Evolutionary conservation across 257 asterid species (phyloP).

Genomic region (Echites panduratus): DNA sequence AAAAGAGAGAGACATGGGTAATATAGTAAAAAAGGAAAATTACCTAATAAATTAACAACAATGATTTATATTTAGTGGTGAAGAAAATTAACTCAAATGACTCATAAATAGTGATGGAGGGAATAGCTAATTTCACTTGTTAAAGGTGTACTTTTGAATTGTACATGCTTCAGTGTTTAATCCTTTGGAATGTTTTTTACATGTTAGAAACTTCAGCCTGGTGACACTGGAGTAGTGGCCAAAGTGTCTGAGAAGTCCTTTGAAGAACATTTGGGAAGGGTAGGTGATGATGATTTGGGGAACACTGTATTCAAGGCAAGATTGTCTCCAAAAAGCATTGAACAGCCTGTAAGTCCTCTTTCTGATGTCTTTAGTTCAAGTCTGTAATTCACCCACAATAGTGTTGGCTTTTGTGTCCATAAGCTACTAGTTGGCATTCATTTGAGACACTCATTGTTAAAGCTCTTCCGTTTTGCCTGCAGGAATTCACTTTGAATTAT

Average conservation of each 20-base stretch:
- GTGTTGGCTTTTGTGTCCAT: not conserved
- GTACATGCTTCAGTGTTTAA: not conserved
- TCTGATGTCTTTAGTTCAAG: not conserved
- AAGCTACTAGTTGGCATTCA: not conserved
- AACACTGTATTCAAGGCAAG: conserved; percentile 18
- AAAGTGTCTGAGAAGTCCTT: conserved; percentile 28
- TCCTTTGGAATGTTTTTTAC: conserved; percentile 25
- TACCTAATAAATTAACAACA: too few relatives aligned
- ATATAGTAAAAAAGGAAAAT: too few relatives aligned
- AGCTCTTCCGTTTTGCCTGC: not conserved
- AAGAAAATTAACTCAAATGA: too few relatives aligned
- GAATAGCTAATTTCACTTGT: not conserved
- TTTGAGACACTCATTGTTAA: not conserved
- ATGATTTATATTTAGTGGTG: too few relatives aligned
- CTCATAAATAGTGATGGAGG: too few relatives aligned
- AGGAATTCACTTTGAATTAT: not conserved
- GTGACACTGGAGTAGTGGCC: conserved; percentile 32
- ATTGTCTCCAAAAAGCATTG: conserved; percentile 33
- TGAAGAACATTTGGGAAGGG: conserved; percentile 21
- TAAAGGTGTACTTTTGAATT: not conserved
- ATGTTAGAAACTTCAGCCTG: conserved; percentile 44
- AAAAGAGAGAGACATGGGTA: too few relatives aligned
- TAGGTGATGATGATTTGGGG: conserved; percentile 24
- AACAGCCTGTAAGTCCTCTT: conserved; percentile 49
- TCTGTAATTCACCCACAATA: not conserved